Conservation (phyloP, 1,284 basidiomycete genomes). For the Ustilago nuda region DNA sequence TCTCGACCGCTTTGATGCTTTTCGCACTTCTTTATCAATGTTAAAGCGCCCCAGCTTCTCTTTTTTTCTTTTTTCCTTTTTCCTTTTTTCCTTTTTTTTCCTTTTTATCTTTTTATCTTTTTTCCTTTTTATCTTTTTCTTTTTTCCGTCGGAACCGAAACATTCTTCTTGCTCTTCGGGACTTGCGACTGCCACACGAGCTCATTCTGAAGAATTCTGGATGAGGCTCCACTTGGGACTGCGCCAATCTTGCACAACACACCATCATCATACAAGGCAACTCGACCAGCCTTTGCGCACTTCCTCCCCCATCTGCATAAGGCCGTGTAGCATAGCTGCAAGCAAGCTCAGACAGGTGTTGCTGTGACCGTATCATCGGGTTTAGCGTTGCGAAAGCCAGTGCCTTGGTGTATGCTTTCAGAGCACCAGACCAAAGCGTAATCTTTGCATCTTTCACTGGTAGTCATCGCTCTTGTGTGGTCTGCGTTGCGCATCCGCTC, state of each 20-base stretch:
- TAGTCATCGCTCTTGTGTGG: slow-evolving; percentile 17
- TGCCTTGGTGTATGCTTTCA: slow-evolving; percentile 11
- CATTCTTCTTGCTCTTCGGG: neutral
- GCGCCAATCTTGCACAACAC: neutral
- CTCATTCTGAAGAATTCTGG: neutral
- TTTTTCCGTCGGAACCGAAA: slow-evolving; percentile 12
- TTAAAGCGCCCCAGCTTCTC: neutral
- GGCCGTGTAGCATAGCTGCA: neutral
- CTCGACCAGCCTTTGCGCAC: neutral
- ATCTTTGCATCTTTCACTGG: slow-evolving; percentile 13
- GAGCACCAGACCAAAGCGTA: slow-evolving; percentile 6
- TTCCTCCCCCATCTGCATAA: neutral
- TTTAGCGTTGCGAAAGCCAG: neutral
- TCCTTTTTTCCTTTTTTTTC: neutral
- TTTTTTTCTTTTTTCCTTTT: neutral
- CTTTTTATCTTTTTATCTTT: neutral
- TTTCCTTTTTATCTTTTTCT: too few relatives aligned
- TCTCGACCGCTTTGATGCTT: neutral
- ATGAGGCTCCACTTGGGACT: neutral
- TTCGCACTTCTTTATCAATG: neutral
- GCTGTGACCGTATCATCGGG: neutral
- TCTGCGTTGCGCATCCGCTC: slow-evolving; percentile 19
- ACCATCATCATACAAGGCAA: slow-evolving; percentile 8
- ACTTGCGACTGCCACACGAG: slow-evolving; percentile 9
- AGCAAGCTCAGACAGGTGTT: neutral